Percentiles rank a stretch among this genome's conserved stretches.
phyloP scores from a whole-genome alignment of 2,329 filamentous ascomycete species.

The Botrytis galanthina region DNA sequence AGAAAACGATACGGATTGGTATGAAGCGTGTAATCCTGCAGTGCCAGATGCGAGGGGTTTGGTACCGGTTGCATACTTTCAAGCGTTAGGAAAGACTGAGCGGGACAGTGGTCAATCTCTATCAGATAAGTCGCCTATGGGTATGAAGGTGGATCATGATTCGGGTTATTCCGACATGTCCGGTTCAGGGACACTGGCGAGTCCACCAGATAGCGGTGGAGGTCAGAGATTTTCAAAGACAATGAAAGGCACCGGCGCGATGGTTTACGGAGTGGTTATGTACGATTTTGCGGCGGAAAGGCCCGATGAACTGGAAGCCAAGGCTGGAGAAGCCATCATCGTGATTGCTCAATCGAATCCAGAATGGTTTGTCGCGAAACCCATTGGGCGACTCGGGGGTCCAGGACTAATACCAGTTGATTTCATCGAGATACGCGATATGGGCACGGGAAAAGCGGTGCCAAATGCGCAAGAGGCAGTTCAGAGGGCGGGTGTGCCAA shows the following conservation, averaged over 20 bases:
- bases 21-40: conserved; percentile 94
- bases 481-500: conserved; percentile 82
- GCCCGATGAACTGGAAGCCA: conserved; percentile 93
- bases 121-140: conserved; percentile 55
- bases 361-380: conserved; percentile 99
- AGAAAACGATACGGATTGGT: conserved; percentile 94
- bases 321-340: conserved; percentile 93
- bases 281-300: conserved; percentile 95
- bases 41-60: conserved; percentile 84
- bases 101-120: conserved; percentile 69
- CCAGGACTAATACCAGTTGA: conserved; percentile 94
- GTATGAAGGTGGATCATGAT: conserved; percentile 72
- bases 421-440: conserved; percentile 94
- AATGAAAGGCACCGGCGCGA: conserved; percentile 69
- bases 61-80: conserved; percentile 92
- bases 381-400: conserved; percentile 94
- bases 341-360: conserved; percentile 98
- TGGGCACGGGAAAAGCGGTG: conserved; percentile 81
- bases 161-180: conserved; percentile 75
- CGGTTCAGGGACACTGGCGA: conserved; percentile 37
- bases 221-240: conserved; percentile 39
- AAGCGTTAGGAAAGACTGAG: conserved; percentile 86
- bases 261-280: conserved; percentile 95
- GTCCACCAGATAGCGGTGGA: conserved; percentile 35
- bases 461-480: conserved; percentile 82